A percentile compares a stretch with the other conserved stretches of the same genome.
phyloP scores from a whole-genome alignment of 225 moss, liverwort and hornwort species.

The Rhytidiadelphus loreus region DNA sequence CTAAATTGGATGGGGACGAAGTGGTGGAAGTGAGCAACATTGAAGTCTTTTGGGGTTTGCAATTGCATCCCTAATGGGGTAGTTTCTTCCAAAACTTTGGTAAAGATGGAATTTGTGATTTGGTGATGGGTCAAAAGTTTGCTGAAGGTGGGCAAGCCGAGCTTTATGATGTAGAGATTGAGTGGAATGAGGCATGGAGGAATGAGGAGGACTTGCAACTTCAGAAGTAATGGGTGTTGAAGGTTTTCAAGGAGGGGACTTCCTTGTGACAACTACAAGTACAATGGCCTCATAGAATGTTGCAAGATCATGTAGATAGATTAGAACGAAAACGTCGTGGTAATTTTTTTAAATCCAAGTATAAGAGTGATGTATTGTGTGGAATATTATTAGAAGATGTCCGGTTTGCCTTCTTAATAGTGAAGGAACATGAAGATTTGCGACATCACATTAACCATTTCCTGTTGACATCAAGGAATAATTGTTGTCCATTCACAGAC shows the following conservation, averaged over 20 bases:
- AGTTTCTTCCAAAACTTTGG: neutral
- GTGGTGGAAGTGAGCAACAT: neutral
- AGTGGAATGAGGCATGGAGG: fast-evolving
- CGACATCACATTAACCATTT: neutral
- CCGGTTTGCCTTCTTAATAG: neutral
- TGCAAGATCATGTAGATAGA: fast-evolving
- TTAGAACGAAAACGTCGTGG: fast-evolving
- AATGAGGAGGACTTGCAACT: fast-evolving
- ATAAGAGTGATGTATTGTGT: fast-evolving
- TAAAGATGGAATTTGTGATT: neutral
- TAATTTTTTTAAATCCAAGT: fast-evolving
- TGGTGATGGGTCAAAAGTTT: neutral
- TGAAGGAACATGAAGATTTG: neutral
- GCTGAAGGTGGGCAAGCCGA: neutral
- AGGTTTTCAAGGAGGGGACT: neutral
- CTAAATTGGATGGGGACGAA: neutral
- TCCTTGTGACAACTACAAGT: neutral
- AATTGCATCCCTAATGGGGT: neutral
- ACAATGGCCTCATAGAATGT: neutral
- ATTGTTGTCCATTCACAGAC: neutral
- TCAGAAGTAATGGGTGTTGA: fast-evolving
- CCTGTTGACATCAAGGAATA: neutral
- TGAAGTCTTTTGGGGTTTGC: neutral
- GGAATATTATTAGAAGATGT: neutral
- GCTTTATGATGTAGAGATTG: neutral